Evolutionary conservation across 176 grass and related monocot species (phyloP), one percentile per base, ranked within the genome.

Genomic region (Juncus inflexus): DNA sequence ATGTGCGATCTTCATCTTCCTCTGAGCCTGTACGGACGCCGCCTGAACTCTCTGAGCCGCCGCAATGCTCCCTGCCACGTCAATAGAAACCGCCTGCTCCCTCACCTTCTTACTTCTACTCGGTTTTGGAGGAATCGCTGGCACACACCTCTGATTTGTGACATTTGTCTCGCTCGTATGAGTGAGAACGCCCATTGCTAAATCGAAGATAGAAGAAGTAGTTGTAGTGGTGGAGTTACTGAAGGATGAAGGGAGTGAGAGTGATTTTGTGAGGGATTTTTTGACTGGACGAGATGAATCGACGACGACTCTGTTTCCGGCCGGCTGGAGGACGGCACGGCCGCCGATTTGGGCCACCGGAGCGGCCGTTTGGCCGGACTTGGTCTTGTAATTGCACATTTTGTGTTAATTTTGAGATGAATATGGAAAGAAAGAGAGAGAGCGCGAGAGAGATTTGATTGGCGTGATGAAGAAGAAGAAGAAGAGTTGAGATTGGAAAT

Each of bases 381-480:
- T 88, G 68, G 90, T 68, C 70, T 91, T 96, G 66, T 80, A 89
- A 60, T 83, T 96, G 72, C 87, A 96, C 92, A 91, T 96, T 50
- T 55, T 37, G 11, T 6, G 10, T 7, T 28, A 28, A 28, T 28
- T 28, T 61, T 65, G 38, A 69, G 35, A 35, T 58, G 13, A 13
- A 38, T 49, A 52, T 2, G 61, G 41, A 7, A 37, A 61, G 60
- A 40, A 42, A 51, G 43, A 16, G 41, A 67, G 56, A 13, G 1
- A 49, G 65, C 39, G 64, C 13, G 42, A 6, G 37, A 9, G 37
- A 52, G 51, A 36, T 38, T 70, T 12, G 13, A 7, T 12, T 6
- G 35, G 35, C 19, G 19, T 28, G 19, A 28, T 28, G 19, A 28
- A 28, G 19, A 28, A 54, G 52, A 28, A 54, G 52, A 70, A 65